phyloP scores from a whole-genome alignment of 768 basidiomycete genomes.

The Exsudoporus frostii region DNA sequence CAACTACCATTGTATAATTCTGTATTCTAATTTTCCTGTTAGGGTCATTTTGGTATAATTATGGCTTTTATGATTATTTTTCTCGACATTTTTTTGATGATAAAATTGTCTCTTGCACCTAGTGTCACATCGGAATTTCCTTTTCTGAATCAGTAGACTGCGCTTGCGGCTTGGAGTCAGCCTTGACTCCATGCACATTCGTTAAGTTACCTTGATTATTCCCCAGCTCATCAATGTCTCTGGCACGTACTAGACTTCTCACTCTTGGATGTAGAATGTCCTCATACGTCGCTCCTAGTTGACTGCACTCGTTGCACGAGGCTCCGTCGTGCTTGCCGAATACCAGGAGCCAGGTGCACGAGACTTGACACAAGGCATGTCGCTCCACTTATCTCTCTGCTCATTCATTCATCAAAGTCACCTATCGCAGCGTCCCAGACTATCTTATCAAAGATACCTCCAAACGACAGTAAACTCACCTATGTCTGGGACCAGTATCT shows the following conservation, averaged over 20 bases:
- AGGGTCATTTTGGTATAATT: too few species aligned
- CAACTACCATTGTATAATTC: too few species aligned
- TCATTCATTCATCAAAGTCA: background rate
- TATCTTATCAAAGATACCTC: constrained; percentile 93
- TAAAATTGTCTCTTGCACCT: too few species aligned
- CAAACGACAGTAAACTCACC: constrained; percentile 76
- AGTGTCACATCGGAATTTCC: constrained; percentile 23
- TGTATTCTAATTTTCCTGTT: too few species aligned
- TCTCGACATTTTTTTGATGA: too few species aligned
- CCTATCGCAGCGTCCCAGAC: constrained; percentile 65
- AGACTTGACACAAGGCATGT: constrained; percentile 85
- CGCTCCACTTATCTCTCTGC: background rate
- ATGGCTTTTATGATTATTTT: too few species aligned
- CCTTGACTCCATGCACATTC: background rate
- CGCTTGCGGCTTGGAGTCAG: background rate
- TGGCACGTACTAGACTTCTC: constrained; percentile 15
- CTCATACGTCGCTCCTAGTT: constrained; percentile 43
- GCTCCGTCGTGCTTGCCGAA: constrained; percentile 79
- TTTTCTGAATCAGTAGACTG: background rate
- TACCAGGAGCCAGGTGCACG: constrained; percentile 69
- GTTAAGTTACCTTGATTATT: background rate
- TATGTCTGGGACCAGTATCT: constrained; percentile 93
- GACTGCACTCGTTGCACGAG: constrained; percentile 81
- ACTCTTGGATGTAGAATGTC: background rate
- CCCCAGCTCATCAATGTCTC: constrained; percentile 16